Evolutionary conservation across 495 filamentous ascomycete genomes (phyloP), one percentile per base, ranked within the genome.

Genomic region (Aspergillus affinis): DNA sequence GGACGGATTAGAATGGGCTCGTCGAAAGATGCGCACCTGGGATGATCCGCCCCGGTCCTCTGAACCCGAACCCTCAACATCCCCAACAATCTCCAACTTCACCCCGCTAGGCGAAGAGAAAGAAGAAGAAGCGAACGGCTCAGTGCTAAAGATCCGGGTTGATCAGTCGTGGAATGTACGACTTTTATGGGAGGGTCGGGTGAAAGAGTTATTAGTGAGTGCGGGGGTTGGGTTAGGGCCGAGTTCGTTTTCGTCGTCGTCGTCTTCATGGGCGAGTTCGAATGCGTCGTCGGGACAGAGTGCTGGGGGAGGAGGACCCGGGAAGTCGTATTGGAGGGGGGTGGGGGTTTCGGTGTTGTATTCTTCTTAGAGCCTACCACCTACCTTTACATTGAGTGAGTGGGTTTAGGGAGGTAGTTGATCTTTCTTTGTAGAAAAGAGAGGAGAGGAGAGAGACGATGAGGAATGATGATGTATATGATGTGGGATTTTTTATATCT

Each of bases 201-300:
- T 93, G 49, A 98, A 98, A 76, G 92, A 96, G 67, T 75, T 98
- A 48, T 79, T 98, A 58, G 94, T 98, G 66, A 96, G 90, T 66
- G 82, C 95, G 23, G 94, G 94, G 3, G 88, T 90, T 19, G 88
- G 83, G 15, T 78, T 94, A 47, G 91, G 77, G 13, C 78, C 78
- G n/a, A 72, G 76, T 9, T 77, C 71, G 54, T 86, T 73, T 57
- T 75, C 75, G 13, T 50, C 67, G 54, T 65, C 69, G 0, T 75
- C 73, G 3, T 32, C 30, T 18, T 72, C 57, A 44, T 61, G 68
- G 27, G 73, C 65, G 44, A 58, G 63, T 2, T 23, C 65, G 48
- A 55, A 63, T 60, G 61, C 58, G 32, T 55, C 58, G 32, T 55
- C 78, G 50, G 71, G 65, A 49, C 66, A 70, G 48, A 93, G 76